A percentile compares a stretch with the other conserved stretches of the same genome.
phyloP scores from a whole-genome alignment of 208 protist genomes.

The Blastocrithidia nonstop region DNA sequence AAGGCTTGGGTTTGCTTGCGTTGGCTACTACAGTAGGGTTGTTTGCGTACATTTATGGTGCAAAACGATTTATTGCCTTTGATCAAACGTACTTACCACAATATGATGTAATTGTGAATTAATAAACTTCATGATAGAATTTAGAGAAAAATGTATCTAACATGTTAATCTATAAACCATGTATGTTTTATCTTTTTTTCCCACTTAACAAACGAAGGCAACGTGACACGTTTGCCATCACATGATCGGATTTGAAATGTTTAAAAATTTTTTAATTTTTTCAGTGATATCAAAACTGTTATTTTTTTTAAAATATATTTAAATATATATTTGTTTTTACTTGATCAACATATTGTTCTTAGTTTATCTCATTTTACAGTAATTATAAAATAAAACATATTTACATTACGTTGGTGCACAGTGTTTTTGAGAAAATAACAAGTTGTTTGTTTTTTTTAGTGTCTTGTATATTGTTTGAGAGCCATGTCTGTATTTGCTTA shows the following conservation, averaged over 20 bases:
- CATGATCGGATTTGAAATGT: too few species aligned
- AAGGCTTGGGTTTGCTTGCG: constrained; percentile 13
- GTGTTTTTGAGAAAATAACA: too few species aligned
- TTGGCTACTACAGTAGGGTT: constrained; percentile 9
- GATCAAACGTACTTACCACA: constrained; percentile 11
- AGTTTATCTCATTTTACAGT: constrained; percentile 6
- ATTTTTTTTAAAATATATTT: constrained; percentile 6
- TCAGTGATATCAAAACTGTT: not conserved
- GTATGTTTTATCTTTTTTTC: too few species aligned
- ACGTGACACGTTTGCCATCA: too few species aligned
- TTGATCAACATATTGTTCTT: not conserved
- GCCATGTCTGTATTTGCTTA: constrained; percentile 26
- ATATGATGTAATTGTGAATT: constrained; percentile 6
- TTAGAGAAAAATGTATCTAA: too few species aligned
- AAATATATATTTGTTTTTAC: constrained; percentile 1
- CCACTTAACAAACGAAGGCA: too few species aligned
- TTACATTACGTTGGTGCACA: too few species aligned
- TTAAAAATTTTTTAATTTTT: constrained; percentile 2
- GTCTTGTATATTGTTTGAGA: too few species aligned
- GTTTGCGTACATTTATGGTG: constrained; percentile 12
- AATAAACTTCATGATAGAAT: too few species aligned
- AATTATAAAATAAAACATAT: not conserved
- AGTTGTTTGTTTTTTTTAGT: too few species aligned
- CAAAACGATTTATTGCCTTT: constrained; percentile 38
- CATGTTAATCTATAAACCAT: too few species aligned